A percentile compares a stretch with the other conserved stretches of the same genome.
Evolutionary conservation across 164 flowering plant genomes (phyloP).

Genomic region (Annona cherimola): DNA sequence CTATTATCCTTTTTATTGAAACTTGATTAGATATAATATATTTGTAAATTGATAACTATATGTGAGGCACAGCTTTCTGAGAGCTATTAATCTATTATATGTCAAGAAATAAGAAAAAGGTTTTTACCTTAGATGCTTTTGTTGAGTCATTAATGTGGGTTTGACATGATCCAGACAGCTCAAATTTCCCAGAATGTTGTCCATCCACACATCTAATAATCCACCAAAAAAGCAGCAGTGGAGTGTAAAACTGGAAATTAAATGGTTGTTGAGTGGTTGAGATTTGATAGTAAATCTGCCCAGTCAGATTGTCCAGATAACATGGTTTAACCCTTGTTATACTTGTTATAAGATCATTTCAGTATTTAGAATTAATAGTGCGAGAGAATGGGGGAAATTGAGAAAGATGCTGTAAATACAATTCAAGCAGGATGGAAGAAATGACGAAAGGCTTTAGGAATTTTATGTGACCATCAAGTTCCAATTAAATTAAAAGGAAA

Average conservation of each 20-base stretch:
- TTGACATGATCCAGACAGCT: not conserved
- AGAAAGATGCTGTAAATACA: too few species aligned
- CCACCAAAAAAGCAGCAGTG: not conserved
- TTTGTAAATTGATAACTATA: not conserved
- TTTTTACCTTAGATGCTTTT: not conserved
- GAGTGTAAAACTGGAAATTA: not conserved
- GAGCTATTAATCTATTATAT: not conserved
- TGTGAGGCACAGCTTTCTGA: not conserved
- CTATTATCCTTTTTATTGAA: not conserved
- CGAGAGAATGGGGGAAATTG: too few species aligned
- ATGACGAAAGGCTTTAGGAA: too few species aligned
- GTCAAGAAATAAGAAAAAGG: not conserved
- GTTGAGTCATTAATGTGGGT: not conserved
- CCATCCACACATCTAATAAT: not conserved
- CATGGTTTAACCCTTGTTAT: too few species aligned
- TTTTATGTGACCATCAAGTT: too few species aligned
- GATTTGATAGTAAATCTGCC: not conserved
- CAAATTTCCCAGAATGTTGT: not conserved
- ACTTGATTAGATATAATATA: not conserved
- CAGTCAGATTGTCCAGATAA: not conserved
- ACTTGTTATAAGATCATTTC: too few species aligned
- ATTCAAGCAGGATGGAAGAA: too few species aligned
- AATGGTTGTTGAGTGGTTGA: not conserved
- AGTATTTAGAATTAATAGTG: too few species aligned
- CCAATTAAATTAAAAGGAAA: too few species aligned